phyloP scores from a whole-genome alignment of 495 filamentous ascomycete species.

The Penicillium desertorum region DNA sequence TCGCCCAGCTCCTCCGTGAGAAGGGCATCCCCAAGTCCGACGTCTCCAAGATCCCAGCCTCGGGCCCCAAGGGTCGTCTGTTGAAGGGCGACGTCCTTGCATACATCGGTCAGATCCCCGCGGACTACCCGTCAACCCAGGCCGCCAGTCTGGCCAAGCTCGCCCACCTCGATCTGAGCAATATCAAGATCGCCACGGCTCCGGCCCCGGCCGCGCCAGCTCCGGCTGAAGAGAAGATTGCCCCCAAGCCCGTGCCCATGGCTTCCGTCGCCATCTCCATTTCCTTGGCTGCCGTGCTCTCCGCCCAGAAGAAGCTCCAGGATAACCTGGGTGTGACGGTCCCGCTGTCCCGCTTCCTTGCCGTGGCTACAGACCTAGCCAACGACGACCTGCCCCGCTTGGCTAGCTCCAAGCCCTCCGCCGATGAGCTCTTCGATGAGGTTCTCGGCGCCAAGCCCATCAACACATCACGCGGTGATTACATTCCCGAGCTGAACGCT shows the following conservation, averaged over 20 bases:
- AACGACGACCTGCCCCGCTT: conserved; percentile 79
- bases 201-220: conserved; percentile 46
- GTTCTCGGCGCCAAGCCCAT: conserved; percentile 70
- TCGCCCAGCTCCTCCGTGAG: conserved; percentile 73
- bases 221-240: conserved; percentile 40
- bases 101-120: conserved; percentile 74
- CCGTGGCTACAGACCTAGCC: conserved; percentile 76
- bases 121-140: conserved; percentile 66
- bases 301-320: conserved; percentile 77
- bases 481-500: conserved; percentile 71
- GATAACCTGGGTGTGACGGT: conserved; percentile 71
- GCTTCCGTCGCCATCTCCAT: conserved; percentile 61
- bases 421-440: conserved; percentile 85
- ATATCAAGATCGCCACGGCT: conserved; percentile 80
- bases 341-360: conserved; percentile 83
- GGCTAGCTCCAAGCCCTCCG: conserved; percentile 56
- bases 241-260: conserved; percentile 34
- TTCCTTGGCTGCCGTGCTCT: conserved; percentile 71
- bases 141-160: conserved; percentile 70
- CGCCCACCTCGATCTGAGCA: conserved; percentile 84
- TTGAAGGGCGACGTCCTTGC: conserved; percentile 95
- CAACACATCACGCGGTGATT: conserved; percentile 56
- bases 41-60: conserved; percentile 75
- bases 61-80: conserved; percentile 83
- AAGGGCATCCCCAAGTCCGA: conserved; percentile 71